Conservation (phyloP, 2,329 filamentous ascomycete species). For the Teratosphaeriaceae sp. region DNA sequence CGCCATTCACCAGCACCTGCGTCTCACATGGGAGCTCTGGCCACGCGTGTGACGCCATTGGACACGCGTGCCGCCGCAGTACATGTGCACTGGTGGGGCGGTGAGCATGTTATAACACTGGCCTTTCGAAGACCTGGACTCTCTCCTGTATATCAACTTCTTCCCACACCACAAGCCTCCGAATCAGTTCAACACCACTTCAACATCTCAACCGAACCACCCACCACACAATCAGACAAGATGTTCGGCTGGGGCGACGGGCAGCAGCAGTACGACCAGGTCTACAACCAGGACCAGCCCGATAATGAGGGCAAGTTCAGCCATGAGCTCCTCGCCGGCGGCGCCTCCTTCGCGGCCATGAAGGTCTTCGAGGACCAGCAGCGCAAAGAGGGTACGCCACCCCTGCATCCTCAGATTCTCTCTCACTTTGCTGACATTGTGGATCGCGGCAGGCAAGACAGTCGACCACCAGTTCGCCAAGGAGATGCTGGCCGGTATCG, state of each 20-base stretch:
- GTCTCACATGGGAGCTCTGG: conserved; percentile 1
- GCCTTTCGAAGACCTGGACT: not conserved
- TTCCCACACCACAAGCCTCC: not conserved
- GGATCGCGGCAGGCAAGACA: conserved; percentile 50
- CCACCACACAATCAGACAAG: conserved; percentile 21
- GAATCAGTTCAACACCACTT: conserved; percentile 5
- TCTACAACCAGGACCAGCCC: conserved; percentile 43
- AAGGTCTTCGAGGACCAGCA: conserved; percentile 73
- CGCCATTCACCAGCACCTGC: not conserved
- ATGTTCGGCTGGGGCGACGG: conserved; percentile 46
- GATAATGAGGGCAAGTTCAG: conserved; percentile 56
- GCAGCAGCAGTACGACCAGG: conserved; percentile 48
- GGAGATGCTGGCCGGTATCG: conserved; percentile 66
- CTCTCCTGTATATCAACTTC: not conserved
- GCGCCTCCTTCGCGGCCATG: conserved; percentile 71
- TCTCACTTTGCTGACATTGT: not conserved
- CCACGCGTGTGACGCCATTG: not conserved
- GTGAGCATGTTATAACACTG: conserved; percentile 6
- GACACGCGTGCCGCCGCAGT: not conserved
- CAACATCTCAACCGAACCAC: not conserved
- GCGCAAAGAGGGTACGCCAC: conserved; percentile 50
- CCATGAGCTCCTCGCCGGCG: conserved; percentile 70
- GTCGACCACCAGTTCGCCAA: conserved; percentile 71
- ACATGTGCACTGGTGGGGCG: conserved; percentile 3
- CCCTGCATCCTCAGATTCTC: not conserved